Base-by-base conservation (phyloP, 1,139 yeast species). In the Candida albicans region DNA sequence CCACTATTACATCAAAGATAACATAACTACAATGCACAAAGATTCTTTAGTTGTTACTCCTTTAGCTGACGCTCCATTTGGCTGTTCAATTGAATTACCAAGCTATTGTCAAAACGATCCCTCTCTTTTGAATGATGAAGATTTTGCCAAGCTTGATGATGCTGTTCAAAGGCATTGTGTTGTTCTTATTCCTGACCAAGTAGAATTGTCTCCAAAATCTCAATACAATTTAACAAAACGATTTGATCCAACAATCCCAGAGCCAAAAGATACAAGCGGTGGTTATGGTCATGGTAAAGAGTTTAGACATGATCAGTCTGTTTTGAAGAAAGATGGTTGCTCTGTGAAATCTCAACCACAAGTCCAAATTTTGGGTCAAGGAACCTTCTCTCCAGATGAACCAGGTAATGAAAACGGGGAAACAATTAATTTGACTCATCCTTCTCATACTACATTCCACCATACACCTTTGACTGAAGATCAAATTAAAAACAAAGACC, bases 321-420 rank as follows among this genome's bases (percentile, higher is more conserved):
- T 88, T 27, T 75, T 88, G 50, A 81, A 81, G 51, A 86, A 84
- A 58, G 96, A 88, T 57, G 95, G 95, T 35, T 77, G 79, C 47
- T 77, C 90, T 2, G 88, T 87, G 34, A 90, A 91, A 42, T 64
- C 72, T 40, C 91, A 87, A 59, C 96, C 96, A 2, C 96, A 88
- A 61, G 96, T 88, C 22, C 95, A 88, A 67, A 86, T 87, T 55
- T 77, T 88, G 47, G 96, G 96, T 33, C 91, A 88, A 58, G 96
- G 96, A 9, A 63, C 64, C 2, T 84, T 84, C 69, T 81, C 73
- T 41, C 82, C 84, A 18, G 84, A 75, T 52, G 84, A 82, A 54
- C 75, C 73, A 22, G 96, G 96, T 33, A 74, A 87, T 56, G 79
- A 73, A 48, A 73, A 73, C 49, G 86, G 81, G 11, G 83, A 80